Percentiles rank a stretch among this genome's conserved stretches.
phyloP scores from a whole-genome alignment of 225 moss, liverwort and hornwort genomes.

The Anthoceros angustus region DNA sequence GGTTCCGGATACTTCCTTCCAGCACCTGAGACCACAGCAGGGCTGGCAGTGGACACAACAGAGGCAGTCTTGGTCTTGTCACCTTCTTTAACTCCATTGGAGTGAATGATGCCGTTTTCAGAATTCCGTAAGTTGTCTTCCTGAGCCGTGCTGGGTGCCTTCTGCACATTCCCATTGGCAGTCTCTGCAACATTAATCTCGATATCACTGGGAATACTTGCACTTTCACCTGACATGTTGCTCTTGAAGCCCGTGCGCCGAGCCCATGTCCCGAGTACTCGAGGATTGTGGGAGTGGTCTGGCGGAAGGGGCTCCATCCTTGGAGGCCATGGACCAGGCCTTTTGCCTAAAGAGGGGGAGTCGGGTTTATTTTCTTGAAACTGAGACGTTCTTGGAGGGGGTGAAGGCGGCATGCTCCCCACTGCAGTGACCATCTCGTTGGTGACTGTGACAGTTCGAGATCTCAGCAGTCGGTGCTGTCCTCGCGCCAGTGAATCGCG shows the following conservation, averaged over 20 bases:
- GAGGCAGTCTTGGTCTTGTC: conserved; percentile 8
- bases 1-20: conserved; percentile 15
- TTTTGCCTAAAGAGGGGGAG: conserved; percentile 21
- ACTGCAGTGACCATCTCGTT: conserved; percentile 10
- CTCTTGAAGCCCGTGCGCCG: conserved; percentile 62
- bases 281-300: conserved; percentile 47
- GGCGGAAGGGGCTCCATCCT: conserved; percentile 36
- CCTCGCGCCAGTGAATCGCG: too few species aligned
- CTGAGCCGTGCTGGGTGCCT: not conserved
- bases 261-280: conserved; percentile 56
- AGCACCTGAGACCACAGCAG: conserved; percentile 15
- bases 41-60: conserved; percentile 27
- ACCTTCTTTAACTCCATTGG: conserved; percentile 21
- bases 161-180: conserved; percentile 7
- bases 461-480: too few species aligned
- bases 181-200: conserved; percentile 35
- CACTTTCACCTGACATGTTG: conserved; percentile 35
- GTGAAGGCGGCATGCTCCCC: conserved; percentile 10
- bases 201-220: conserved; percentile 30
- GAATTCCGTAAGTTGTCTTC: not conserved
- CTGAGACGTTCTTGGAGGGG: conserved; percentile 13
- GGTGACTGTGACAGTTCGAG: too few species aligned
- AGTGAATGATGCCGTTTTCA: conserved; percentile 16
- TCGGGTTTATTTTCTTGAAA: conserved; percentile 26
- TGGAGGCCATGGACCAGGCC: conserved; percentile 36